Evolutionary conservation across 2,329 filamentous ascomycete genomes (phyloP).

Genomic region (Akanthomyces dipterigenus): DNA sequence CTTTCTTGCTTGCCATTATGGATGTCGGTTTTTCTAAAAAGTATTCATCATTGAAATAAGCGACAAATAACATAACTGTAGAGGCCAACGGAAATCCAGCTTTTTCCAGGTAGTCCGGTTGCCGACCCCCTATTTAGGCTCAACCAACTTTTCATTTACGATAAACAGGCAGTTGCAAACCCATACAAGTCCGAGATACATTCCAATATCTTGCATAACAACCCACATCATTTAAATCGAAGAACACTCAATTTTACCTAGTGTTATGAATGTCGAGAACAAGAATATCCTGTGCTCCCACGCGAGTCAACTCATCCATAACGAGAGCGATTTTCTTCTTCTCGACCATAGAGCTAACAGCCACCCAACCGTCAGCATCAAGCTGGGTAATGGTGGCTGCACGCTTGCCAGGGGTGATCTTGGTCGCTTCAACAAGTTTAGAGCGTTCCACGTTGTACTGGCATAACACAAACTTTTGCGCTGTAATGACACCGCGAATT

Average conservation of each 20-base stretch:
- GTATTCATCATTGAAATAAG: too few relatives aligned
- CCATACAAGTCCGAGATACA: too few relatives aligned
- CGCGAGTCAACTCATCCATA: slow-evolving; percentile 75
- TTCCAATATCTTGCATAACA: too few relatives aligned
- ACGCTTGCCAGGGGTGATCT: slow-evolving; percentile 87
- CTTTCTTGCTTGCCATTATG: too few relatives aligned
- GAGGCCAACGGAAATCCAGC: too few relatives aligned
- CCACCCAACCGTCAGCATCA: slow-evolving; percentile 86
- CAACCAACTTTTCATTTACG: too few relatives aligned
- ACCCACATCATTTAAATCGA: too few relatives aligned
- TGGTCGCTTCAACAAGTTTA: slow-evolving; percentile 58
- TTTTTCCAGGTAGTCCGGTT: too few relatives aligned
- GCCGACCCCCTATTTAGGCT: too few relatives aligned
- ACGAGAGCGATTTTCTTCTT: slow-evolving; percentile 76
- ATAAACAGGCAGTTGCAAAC: too few relatives aligned
- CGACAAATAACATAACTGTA: too few relatives aligned
- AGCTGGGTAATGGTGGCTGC: slow-evolving; percentile 87
- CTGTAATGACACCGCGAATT: slow-evolving; percentile 90
- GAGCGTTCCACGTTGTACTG: slow-evolving; percentile 85
- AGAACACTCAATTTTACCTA: slow-evolving; percentile 30
- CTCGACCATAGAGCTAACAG: slow-evolving; percentile 90
- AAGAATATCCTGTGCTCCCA: slow-evolving; percentile 78
- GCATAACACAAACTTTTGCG: slow-evolving; percentile 89
- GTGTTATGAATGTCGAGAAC: slow-evolving; percentile 83
- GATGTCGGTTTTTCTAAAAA: too few relatives aligned